These are phyloP conservation scores for Pseudogymnoascus sp. DNA, from an alignment of 2,329 filamentous ascomycete species.

Conservation along the genomic window DNA sequence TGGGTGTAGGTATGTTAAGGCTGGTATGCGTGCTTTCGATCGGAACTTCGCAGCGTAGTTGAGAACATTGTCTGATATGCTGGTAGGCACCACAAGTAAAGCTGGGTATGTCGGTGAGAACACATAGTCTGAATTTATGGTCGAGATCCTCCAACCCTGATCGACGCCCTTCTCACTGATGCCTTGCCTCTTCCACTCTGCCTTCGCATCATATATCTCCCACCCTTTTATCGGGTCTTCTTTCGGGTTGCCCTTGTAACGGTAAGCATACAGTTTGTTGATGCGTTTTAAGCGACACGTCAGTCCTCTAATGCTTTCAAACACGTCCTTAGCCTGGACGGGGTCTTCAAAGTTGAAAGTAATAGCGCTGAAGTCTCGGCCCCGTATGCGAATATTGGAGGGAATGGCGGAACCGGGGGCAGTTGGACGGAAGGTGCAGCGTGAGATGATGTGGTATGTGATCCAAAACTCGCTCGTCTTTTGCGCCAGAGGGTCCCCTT, in stretches of 20 bases:
- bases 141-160: slow-evolving; percentile 79
- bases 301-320: slow-evolving; percentile 72
- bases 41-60: slow-evolving; percentile 89
- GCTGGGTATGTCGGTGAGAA: slow-evolving; percentile 92
- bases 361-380: slow-evolving; percentile 89
- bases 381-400: slow-evolving; percentile 77
- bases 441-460: slow-evolving; percentile 82
- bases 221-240: slow-evolving; percentile 74
- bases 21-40: slow-evolving; percentile 80
- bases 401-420: slow-evolving; percentile 59
- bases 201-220: slow-evolving; percentile 74
- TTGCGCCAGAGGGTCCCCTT: slow-evolving; percentile 31
- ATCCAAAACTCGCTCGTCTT: slow-evolving; percentile 75
- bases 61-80: slow-evolving; percentile 92
- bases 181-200: slow-evolving; percentile 81
- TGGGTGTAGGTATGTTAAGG: slow-evolving; percentile 87
- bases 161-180: slow-evolving; percentile 74
- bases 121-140: slow-evolving; percentile 79
- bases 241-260: slow-evolving; percentile 63
- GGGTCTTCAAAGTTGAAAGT: slow-evolving; percentile 80
- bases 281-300: slow-evolving; percentile 76
- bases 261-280: slow-evolving; percentile 87
- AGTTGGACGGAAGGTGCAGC: slow-evolving; percentile 69
- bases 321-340: slow-evolving; percentile 69
- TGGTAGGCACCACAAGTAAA: slow-evolving; percentile 72